Conservation (phyloP, 768 basidiomycete species). For the Tremella fuciformis region DNA sequence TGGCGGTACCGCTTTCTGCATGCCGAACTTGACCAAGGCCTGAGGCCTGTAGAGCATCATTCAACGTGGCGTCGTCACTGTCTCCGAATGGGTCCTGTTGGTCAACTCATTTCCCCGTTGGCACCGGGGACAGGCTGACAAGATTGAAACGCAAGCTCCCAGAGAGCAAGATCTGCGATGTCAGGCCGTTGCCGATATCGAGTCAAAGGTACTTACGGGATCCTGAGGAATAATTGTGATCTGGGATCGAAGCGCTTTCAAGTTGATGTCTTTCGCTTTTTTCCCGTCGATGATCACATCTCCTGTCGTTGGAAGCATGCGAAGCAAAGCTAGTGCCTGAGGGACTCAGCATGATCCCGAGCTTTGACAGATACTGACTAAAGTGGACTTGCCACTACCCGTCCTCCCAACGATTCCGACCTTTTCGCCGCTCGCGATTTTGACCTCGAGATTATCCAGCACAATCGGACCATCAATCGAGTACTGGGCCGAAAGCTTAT, state of each 20-base stretch:
- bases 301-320: slow-evolving; percentile 62
- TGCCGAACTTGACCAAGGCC: slow-evolving; percentile 34
- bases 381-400: slow-evolving; percentile 58
- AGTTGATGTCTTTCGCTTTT: slow-evolving; percentile 57
- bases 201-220: slow-evolving; percentile 27
- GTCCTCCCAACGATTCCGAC: slow-evolving; percentile 65
- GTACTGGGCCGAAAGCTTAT: slow-evolving; percentile 60
- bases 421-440: slow-evolving; percentile 61
- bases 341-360: neutral
- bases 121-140: slow-evolving; percentile 2
- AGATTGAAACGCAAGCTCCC: slow-evolving; percentile 62
- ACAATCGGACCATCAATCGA: slow-evolving; percentile 63
- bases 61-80: slow-evolving; percentile 56
- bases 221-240: slow-evolving; percentile 67
- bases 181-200: neutral
- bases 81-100: slow-evolving; percentile 59
- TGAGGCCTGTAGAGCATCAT: slow-evolving; percentile 44
- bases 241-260: slow-evolving; percentile 60
- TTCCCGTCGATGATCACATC: slow-evolving; percentile 60
- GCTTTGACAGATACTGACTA: slow-evolving; percentile 7
- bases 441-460: slow-evolving; percentile 62
- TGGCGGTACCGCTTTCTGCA: slow-evolving; percentile 26
- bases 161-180: slow-evolving; percentile 59
- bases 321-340: slow-evolving; percentile 58
- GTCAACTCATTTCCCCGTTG: slow-evolving; percentile 2